Conservation (phyloP, 345 rosid genomes). For the Tarenaya hassleriana region DNA sequence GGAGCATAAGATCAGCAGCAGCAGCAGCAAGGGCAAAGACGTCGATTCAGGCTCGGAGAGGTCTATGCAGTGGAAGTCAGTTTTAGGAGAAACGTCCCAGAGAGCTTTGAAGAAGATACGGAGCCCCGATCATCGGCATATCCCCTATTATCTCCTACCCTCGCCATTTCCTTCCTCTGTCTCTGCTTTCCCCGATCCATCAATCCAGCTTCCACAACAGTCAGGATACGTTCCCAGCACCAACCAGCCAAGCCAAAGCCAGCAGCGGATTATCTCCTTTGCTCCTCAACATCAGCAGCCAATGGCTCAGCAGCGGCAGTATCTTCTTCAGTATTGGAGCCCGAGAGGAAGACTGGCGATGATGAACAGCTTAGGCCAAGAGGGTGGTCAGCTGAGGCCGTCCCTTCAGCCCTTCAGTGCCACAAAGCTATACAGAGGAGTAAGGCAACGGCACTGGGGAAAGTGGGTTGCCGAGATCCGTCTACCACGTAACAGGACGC, state of each 20-base stretch:
- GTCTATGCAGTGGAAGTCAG: constrained; percentile 39
- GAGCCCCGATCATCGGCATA: constrained; percentile 54
- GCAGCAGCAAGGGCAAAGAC: constrained; percentile 29
- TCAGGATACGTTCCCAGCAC: constrained; percentile 23
- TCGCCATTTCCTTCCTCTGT: constrained; percentile 17
- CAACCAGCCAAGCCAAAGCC: constrained; percentile 32
- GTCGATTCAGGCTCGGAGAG: constrained; percentile 31
- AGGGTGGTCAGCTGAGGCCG: constrained; percentile 49
- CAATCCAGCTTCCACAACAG: constrained; percentile 38
- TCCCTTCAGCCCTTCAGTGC: constrained; percentile 60
- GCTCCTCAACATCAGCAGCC: constrained; percentile 41
- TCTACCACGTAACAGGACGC: constrained; percentile 79
- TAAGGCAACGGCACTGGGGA: constrained; percentile 95
- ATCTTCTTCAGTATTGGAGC: constrained; percentile 57
- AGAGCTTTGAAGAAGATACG: constrained; percentile 60
- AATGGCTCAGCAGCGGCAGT: constrained; percentile 45
- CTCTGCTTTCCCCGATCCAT: constrained; percentile 50
- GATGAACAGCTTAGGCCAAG: constrained; percentile 66
- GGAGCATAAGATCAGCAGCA: constrained; percentile 29
- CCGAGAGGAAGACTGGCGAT: constrained; percentile 66
- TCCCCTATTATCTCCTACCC: constrained; percentile 18
- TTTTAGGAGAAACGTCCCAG: constrained; percentile 40
- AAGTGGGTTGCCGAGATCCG: constrained; percentile 99
- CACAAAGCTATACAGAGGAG: constrained; percentile 85
- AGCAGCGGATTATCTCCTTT: constrained; percentile 79